Evolutionary conservation across 1,284 basidiomycete genomes (phyloP), one percentile per base, ranked within the genome.

Genomic region (Inonotus obliquus): DNA sequence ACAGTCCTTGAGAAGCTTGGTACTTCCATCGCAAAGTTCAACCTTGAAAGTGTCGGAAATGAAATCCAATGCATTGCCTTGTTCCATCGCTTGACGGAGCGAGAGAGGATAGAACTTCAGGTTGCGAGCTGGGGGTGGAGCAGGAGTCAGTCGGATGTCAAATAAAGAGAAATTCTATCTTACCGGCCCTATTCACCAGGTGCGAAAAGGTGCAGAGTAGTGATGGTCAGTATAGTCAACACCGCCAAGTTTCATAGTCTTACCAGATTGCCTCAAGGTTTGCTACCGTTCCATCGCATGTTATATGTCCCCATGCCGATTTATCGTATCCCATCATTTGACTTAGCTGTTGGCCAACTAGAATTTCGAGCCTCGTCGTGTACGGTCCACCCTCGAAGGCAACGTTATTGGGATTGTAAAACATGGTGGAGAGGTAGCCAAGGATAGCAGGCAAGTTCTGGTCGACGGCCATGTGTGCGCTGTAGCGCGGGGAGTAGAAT

Each of bases 251-350:
- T 25, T 7, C 38, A 62, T 21, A n/a, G 23, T 48, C 74, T 55
- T 59, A 76, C 78, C 79, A 80, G 57, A 80, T 75, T 4, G 79
- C 77, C 66, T 81, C 79, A 58, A 79, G 58, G 61, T 81, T 81
- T 0, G 79, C 79, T 9, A 81, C 68, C 13, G 77, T 73, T 13
- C 79, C 79, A 53, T 73, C 79, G 45, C 72, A 75, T 6, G 77
- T 72, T 52, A 81, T 76, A 65, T 81, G 79, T 1, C 79, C 79
- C 79, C 79, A 81, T 14, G 67, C 69, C 4, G 49, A 38, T 6
- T 59, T 49, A 19, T 72, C 65, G 59, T 71, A 79, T 6, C 79
- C 79, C 11, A 80, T 62, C 75, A 80, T 75, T 44, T 71, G 67
- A 64, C 74, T 79, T 29, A 80, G 62, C 44, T 79, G 71, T 49